A percentile compares a stretch with the other conserved stretches of the same genome.
Conservation (phyloP, 805 yeast species). For the Wickerhamia fluorescens region DNA sequence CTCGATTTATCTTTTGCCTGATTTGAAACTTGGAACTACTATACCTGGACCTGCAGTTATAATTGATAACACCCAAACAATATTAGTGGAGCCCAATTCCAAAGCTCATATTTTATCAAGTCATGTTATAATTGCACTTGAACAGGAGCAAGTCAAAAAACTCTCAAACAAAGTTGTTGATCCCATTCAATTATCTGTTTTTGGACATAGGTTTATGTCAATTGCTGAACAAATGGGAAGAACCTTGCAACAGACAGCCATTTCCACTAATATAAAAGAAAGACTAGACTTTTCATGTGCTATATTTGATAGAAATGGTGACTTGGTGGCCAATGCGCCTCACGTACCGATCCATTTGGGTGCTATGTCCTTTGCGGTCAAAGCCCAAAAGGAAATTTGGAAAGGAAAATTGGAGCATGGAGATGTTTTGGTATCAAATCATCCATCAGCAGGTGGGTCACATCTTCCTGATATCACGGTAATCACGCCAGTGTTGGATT, state of each 20-base stretch:
- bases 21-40: slow-evolving; percentile 14
- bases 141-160: slow-evolving; percentile 14
- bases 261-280: slow-evolving; percentile 40
- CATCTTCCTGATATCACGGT: slow-evolving; percentile 64
- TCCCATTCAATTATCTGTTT: slow-evolving; percentile 34
- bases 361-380: slow-evolving; percentile 42
- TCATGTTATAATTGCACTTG: slow-evolving; percentile 17
- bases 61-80: slow-evolving; percentile 24
- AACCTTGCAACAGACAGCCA: slow-evolving; percentile 38
- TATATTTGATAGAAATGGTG: slow-evolving; percentile 34
- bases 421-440: slow-evolving; percentile 38
- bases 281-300: slow-evolving; percentile 42
- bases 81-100: slow-evolving; percentile 27
- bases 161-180: slow-evolving; percentile 22
- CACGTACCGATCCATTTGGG: slow-evolving; percentile 42
- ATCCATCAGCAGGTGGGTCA: slow-evolving; percentile 38
- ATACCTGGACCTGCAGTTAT: slow-evolving; percentile 27
- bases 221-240: slow-evolving; percentile 57
- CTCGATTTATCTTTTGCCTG: slow-evolving; percentile 14
- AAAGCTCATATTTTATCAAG: slow-evolving; percentile 19
- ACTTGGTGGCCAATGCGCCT: slow-evolving; percentile 41
- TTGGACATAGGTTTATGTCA: slow-evolving; percentile 44
- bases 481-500: slow-evolving; percentile 75
- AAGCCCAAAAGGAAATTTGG: slow-evolving; percentile 35
- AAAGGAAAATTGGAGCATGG: slow-evolving; percentile 33